Evolutionary conservation across 306 rosid genomes (phyloP).

Genomic region (Fagus crenata): DNA sequence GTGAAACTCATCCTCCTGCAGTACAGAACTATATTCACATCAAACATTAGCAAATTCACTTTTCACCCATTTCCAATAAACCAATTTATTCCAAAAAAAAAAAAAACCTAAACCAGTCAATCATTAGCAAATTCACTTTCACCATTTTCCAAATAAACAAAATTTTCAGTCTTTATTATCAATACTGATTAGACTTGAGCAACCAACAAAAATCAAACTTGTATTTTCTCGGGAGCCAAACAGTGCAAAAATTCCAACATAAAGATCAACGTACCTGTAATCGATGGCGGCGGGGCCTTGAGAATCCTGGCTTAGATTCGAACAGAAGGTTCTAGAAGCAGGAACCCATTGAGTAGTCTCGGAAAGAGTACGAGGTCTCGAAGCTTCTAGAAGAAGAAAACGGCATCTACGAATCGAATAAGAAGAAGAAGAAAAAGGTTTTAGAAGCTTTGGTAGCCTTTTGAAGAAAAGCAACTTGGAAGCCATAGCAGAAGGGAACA

Average conservation of each 20-base stretch:
- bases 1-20: constrained; percentile 77
- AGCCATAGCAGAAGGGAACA: constrained; percentile 40
- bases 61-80: background rate
- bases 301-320: constrained; percentile 42
- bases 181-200: too few relatives aligned
- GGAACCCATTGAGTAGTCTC: constrained; percentile 13
- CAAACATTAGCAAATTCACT: constrained; percentile 28
- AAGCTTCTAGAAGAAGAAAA: constrained; percentile 35
- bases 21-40: constrained; percentile 57
- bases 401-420: constrained; percentile 19
- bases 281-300: constrained; percentile 64
- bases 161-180: too few relatives aligned
- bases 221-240: too few relatives aligned
- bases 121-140: too few relatives aligned
- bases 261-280: constrained; percentile 47
- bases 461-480: constrained; percentile 45
- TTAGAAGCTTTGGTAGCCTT: constrained; percentile 47
- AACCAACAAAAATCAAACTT: too few relatives aligned
- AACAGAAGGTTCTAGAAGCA: constrained; percentile 54
- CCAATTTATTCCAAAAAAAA: background rate
- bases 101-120: too few relatives aligned
- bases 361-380: constrained; percentile 37
- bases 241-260: background rate
- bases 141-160: too few relatives aligned
- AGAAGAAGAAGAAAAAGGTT: constrained; percentile 19